Percentiles rank a stretch among this genome's conserved stretches.
Conservation (phyloP, 495 filamentous ascomycete species). For the Neurospora sp. region DNA sequence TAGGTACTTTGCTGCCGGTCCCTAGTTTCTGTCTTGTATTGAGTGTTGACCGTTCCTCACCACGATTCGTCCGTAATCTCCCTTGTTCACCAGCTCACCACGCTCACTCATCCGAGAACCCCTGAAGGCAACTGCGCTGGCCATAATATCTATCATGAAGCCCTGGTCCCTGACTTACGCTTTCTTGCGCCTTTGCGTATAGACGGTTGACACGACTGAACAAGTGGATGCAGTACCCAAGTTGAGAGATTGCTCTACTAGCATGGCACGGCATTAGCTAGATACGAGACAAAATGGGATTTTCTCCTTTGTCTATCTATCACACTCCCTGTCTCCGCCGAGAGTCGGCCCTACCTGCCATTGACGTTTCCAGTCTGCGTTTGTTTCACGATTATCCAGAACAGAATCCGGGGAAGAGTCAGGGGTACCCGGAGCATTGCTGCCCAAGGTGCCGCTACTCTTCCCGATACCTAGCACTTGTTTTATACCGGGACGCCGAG, state of each 20-base stretch:
- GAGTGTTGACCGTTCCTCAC: not conserved
- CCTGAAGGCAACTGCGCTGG: not conserved
- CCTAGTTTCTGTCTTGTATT: not conserved
- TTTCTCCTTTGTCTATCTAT: not conserved
- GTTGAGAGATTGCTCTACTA: not conserved
- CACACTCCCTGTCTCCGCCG: not conserved
- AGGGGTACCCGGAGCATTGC: constrained; percentile 37
- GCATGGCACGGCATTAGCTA: not conserved
- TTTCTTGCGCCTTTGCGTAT: not conserved
- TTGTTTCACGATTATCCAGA: not conserved
- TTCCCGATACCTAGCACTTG: constrained; percentile 1
- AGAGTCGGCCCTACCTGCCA: constrained; percentile 1
- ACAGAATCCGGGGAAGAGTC: constrained; percentile 10
- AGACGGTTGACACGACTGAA: not conserved
- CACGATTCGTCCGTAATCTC: not conserved
- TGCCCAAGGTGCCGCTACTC: constrained; percentile 31
- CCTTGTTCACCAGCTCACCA: not conserved
- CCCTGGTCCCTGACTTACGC: not conserved
- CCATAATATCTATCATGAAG: not conserved
- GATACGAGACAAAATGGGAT: not conserved
- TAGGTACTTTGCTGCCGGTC: not conserved
- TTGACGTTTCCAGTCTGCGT: not conserved
- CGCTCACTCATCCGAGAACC: not conserved
- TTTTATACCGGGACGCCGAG: not conserved
- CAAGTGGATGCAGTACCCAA: not conserved